These are phyloP conservation scores for Setaria italica DNA, from an alignment of 202 grass and related monocot genomes.

Conservation along the genomic window DNA sequence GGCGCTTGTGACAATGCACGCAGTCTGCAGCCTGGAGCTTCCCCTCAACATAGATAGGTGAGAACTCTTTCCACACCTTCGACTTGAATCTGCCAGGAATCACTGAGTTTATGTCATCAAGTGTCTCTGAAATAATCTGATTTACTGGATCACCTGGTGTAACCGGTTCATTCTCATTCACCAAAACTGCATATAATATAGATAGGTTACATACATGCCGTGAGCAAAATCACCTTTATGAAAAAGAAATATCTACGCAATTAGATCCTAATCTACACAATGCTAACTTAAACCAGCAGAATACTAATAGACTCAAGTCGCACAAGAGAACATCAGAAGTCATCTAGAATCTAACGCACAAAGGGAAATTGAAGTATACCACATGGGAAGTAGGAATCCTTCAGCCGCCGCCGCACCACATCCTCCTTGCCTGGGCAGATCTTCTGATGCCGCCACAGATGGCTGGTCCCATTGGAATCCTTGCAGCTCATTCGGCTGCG, in stretches of 20 bases:
- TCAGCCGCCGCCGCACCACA: slow-evolving; percentile 15
- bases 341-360: not conserved
- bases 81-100: slow-evolving; percentile 67
- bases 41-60: slow-evolving; percentile 50
- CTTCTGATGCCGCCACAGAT: slow-evolving; percentile 69
- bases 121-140: slow-evolving; percentile 39
- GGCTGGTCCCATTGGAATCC: slow-evolving; percentile 66
- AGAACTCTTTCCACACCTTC: slow-evolving; percentile 68
- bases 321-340: not conserved
- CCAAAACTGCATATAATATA: slow-evolving; percentile 43
- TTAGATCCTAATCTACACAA: slow-evolving; percentile 34
- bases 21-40: slow-evolving; percentile 63
- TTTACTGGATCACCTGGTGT: slow-evolving; percentile 37
- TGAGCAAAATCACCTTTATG: not conserved
- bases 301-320: not conserved
- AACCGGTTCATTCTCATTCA: slow-evolving; percentile 36
- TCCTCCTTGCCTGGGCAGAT: slow-evolving; percentile 56
- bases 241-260: not conserved
- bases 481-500: slow-evolving; percentile 61
- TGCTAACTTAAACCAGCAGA: slow-evolving; percentile 10
- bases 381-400: slow-evolving; percentile 56
- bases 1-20: slow-evolving; percentile 60
- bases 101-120: slow-evolving; percentile 39
- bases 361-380: slow-evolving; percentile 34
- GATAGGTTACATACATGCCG: slow-evolving; percentile 12